A percentile compares a stretch with the other conserved stretches of the same genome.
These are phyloP conservation scores for Orychophragmus violaceus DNA, from an alignment of 345 rosid genomes.

Conservation along the genomic window DNA sequence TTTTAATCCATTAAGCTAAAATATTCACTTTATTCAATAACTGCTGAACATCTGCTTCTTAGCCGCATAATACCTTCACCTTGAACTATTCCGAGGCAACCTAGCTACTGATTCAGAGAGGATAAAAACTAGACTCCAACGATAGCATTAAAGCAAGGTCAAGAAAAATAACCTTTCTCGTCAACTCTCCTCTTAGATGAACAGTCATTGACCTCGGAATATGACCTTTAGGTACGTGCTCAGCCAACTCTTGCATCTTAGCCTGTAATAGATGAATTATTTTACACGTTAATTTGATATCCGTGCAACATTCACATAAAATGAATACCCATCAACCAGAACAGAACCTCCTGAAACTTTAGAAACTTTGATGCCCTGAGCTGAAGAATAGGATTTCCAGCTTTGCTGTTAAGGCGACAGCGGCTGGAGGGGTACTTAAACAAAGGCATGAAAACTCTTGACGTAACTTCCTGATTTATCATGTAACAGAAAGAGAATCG, in stretches of 20 bases:
- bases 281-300: not conserved
- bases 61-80: not conserved
- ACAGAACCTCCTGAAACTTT: constrained; percentile 90
- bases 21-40: not conserved
- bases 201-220: constrained; percentile 93
- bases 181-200: constrained; percentile 96
- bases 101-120: not conserved
- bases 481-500: constrained; percentile 15
- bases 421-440: constrained; percentile 76
- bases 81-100: not conserved
- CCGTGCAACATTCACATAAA: constrained; percentile 5
- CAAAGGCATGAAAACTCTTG: constrained; percentile 93
- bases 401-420: constrained; percentile 53
- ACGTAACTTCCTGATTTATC: constrained; percentile 72
- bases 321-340: not conserved
- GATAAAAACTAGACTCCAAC: not conserved
- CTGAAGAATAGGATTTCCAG: constrained; percentile 93
- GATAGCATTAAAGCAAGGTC: not conserved
- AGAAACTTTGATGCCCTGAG: constrained; percentile 94
- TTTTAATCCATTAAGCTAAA: not conserved
- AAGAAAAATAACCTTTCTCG: constrained; percentile 71
- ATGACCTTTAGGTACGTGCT: constrained; percentile 97
- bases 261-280: constrained; percentile 51
- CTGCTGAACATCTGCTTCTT: not conserved
- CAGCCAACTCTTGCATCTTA: constrained; percentile 96